Base-by-base conservation (phyloP, 805 yeast species). In the Sugiyamaella marilandica region DNA sequence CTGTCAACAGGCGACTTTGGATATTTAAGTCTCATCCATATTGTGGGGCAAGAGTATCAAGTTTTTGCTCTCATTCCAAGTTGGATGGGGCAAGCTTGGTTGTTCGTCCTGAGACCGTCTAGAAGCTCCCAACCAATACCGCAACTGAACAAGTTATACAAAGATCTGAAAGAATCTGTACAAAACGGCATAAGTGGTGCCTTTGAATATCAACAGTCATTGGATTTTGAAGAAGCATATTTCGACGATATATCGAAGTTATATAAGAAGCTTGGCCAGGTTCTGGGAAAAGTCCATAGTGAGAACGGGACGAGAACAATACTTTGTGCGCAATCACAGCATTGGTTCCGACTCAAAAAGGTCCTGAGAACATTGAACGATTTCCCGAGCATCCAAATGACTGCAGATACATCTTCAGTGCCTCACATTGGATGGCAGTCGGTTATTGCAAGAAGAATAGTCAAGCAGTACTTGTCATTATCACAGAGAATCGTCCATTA, bases 361-460 rank as follows among this genome's bases (percentile, higher is more conserved):
- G 60, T 75, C 2, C 64, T 87, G 29, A 75, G 75, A 32, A 68
- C 82, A 0, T 60, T 83, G 2, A 55, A 71, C 4, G 82, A 79
- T 21, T 77, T 84, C 58, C 95, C 96, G 2, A 72, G 80, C 0
- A 71, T 90, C 35, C 76, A 76, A 52, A 77, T 18, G 75, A 80
- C 44, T 87, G 81, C 16, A 26, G 36, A 39, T 34, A 31, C 52
- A 26, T 34, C 32, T 8, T 70, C 80, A 1, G 67, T 86, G 31
- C 90, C 92, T 10, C 84, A 91, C 3, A 70, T 91, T 49, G 85
- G 90, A 2, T 90, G 97, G 96, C 94, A 88, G 65, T 66, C 79
- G 1, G 71, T 81, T 11, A 75, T 88, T 7, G 72, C 83, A 50
- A 83, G 82, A 56, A 72, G 88, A 57, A 71, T 88, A 2, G 74